These are phyloP conservation scores for Anacardium occidentale DNA, from an alignment of 345 rosid species.

Conservation along the genomic window DNA sequence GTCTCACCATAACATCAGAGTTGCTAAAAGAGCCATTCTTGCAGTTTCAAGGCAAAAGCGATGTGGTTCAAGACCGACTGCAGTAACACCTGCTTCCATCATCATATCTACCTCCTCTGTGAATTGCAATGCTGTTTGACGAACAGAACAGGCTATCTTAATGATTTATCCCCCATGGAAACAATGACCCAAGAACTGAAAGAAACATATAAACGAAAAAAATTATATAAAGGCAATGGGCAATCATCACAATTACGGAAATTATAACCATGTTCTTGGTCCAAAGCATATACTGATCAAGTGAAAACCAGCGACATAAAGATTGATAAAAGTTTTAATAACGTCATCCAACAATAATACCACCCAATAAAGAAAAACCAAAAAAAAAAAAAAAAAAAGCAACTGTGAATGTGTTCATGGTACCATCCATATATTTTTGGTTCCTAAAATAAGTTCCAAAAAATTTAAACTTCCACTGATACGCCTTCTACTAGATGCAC, in stretches of 20 bases:
- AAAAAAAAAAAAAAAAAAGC: too few species aligned
- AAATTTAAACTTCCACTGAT: not conserved
- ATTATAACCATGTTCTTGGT: not conserved
- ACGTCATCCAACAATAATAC: not conserved
- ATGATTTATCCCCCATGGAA: too few species aligned
- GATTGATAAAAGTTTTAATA: not conserved
- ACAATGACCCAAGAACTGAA: not conserved
- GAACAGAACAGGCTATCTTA: too few species aligned
- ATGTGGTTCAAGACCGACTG: conserved; percentile 82
- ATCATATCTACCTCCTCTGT: conserved; percentile 56
- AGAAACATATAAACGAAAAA: not conserved
- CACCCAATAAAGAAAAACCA: not conserved
- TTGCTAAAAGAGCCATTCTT: conserved; percentile 71
- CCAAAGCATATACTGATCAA: not conserved
- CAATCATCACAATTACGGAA: not conserved
- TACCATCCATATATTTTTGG: not conserved
- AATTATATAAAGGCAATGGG: not conserved
- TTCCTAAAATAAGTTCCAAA: not conserved
- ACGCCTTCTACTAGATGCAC: not conserved
- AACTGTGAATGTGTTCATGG: not conserved
- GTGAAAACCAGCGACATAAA: not conserved
- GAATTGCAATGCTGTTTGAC: too few species aligned
- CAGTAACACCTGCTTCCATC: conserved; percentile 63
- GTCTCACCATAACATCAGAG: conserved; percentile 82
- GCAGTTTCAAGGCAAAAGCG: conserved; percentile 92